Evolutionary conservation across 306 rosid species (phyloP), one percentile per base, ranked within the genome.

Genomic region (Vigna trinervia): DNA sequence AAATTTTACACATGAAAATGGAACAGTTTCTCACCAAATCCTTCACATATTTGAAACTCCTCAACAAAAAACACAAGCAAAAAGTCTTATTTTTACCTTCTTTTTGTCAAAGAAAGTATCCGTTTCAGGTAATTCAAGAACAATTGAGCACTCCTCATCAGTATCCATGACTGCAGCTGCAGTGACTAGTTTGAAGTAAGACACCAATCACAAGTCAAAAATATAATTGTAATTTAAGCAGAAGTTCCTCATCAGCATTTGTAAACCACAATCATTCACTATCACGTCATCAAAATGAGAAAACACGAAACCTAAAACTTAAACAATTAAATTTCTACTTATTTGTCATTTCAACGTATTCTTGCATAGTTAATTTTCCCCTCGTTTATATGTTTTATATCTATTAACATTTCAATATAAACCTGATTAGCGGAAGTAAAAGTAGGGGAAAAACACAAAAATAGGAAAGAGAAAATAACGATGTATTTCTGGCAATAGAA

Each of bases 111-210:
- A 94, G 65, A 88, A 80, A 65, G 53, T 73, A 81, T 95, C 97
- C 30, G 45, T 80, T 79, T 87, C 83, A 30, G 89, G 47, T 53
- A 90, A 84, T 79, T 93, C 94, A n/a, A 90, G 90, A 82, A 80
- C 83, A 79, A 92, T 22, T 15, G 85, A 77, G 82, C 84, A 84
- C 69, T 75, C 84, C 57, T 83, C 47, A 8, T 79, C 85, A 62
- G 81, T 71, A 73, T 80, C 74, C 86, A 75, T 78, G 43, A 53
- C 32, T 23, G 72, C 43, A 30, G 73, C 92, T 90, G 91, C 28
- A 26, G 28, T 26, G 28, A 26, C 28, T 26, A 26, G 28, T 66
- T 53, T 51, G 68, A 60, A 78, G 80, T 59, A 48, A 79, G 48
- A 73, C 76, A 71, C 45, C 36, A 66, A 66, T 30, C 59, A 61